phyloP scores from a whole-genome alignment of 2,329 filamentous ascomycete species.

The Achaetomium macrosporum region DNA sequence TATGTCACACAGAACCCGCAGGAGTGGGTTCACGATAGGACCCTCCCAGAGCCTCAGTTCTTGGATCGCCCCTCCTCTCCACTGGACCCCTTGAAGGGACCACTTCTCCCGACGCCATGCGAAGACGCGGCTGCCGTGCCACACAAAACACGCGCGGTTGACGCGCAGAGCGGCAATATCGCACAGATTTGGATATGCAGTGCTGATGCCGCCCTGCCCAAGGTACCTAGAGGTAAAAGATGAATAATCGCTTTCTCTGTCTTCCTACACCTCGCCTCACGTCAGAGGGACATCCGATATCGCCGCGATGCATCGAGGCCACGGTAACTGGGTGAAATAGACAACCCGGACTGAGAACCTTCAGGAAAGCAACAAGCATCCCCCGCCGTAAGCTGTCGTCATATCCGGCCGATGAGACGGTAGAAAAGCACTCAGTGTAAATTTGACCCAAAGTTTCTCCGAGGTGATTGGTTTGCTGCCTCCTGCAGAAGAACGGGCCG shows the following conservation, averaged over 20 bases:
- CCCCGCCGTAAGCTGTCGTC: no score
- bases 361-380: no score
- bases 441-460: neutral
- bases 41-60: conserved; percentile 29
- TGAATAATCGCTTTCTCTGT: neutral
- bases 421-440: no score
- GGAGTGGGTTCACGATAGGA: conserved; percentile 28
- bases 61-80: conserved; percentile 25
- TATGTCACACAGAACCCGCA: conserved; percentile 28
- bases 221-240: neutral
- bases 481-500: conserved; percentile 19
- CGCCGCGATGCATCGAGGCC: conserved; percentile 1
- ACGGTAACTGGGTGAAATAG: neutral
- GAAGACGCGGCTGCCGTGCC: conserved; percentile 12
- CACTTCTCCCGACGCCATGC: conserved; percentile 23
- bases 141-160: conserved; percentile 11
- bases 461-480: neutral
- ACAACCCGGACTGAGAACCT: no score
- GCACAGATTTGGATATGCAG: neutral
- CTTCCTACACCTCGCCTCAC: neutral
- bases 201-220: conserved; percentile 2
- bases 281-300: conserved; percentile 7
- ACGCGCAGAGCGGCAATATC: conserved; percentile 10
- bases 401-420: no score
- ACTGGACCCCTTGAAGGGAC: conserved; percentile 21